Conservation (phyloP, 352 stramenopile genomes). For the Phytopythium montanum region DNA sequence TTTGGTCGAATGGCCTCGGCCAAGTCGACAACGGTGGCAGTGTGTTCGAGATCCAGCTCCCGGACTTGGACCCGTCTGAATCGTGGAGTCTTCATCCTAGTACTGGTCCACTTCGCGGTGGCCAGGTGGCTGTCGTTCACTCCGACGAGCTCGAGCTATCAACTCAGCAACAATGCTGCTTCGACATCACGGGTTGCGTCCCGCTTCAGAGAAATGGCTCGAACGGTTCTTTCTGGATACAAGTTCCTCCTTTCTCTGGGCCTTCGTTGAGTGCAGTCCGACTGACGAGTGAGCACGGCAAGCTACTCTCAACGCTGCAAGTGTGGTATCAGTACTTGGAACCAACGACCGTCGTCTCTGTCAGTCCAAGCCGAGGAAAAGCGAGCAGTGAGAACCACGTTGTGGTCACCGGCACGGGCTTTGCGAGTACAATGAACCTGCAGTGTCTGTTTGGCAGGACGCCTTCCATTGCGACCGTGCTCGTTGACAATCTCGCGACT, state of each 20-base stretch:
- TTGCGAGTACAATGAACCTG: conserved; percentile 13
- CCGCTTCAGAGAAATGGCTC: conserved; percentile 6
- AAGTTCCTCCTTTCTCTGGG: conserved; percentile 11
- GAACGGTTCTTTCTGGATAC: conserved; percentile 10
- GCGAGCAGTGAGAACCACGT: conserved; percentile 21
- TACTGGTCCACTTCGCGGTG: conserved; percentile 13
- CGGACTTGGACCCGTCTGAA: background rate
- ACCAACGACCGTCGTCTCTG: conserved; percentile 17
- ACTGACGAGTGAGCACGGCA: conserved; percentile 8
- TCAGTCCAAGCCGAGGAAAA: conserved; percentile 17
- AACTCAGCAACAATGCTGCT: conserved; percentile 32
- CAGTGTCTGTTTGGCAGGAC: conserved; percentile 28
- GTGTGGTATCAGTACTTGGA: conserved; percentile 35
- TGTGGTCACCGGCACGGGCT: conserved; percentile 21
- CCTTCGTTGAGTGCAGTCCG: conserved; percentile 19
- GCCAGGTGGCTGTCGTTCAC: conserved; percentile 2
- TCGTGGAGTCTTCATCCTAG: conserved; percentile 24
- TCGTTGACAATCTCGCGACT: conserved; percentile 27
- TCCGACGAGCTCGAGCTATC: background rate
- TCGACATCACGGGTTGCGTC: conserved; percentile 21
- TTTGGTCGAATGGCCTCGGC: background rate
- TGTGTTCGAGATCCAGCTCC: background rate
- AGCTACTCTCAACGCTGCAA: conserved; percentile 6
- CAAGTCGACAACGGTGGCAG: background rate
- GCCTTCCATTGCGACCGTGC: conserved; percentile 7